Evolutionary conservation across 2,329 filamentous ascomycete genomes (phyloP).

Genomic region (Cercospora zeae-maydis): DNA sequence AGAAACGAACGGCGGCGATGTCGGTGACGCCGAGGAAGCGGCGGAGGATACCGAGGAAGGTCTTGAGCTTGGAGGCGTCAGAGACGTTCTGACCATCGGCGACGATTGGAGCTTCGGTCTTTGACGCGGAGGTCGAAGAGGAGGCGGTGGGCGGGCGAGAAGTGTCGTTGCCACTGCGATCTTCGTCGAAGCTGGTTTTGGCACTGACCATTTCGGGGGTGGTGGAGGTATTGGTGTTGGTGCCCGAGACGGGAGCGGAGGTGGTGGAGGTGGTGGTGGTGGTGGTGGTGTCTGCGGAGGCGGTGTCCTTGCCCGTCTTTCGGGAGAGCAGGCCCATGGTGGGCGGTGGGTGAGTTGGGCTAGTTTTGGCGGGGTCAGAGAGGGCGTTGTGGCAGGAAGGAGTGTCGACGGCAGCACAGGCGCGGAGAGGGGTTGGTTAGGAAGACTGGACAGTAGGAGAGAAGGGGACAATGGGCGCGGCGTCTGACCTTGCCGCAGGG

Average conservation of each 20-base stretch:
- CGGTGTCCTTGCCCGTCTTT: conserved; percentile 8
- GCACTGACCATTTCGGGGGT: conserved; percentile 11
- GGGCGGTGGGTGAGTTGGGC: neutral
- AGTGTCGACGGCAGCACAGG: neutral
- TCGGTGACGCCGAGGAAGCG: conserved; percentile 96
- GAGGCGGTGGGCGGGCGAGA: neutral
- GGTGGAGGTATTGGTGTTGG: conserved; percentile 7
- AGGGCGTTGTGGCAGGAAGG: neutral
- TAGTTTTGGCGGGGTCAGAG: neutral
- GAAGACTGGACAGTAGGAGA: neutral
- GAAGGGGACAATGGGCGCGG: neutral
- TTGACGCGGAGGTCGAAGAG: neutral
- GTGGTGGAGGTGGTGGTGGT: neutral
- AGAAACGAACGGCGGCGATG: conserved; percentile 93
- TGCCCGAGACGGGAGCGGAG: neutral
- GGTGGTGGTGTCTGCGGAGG: neutral
- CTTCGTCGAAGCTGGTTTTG: conserved; percentile 11
- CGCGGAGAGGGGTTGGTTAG: neutral
- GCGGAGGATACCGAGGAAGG: conserved; percentile 80
- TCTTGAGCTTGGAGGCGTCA: conserved; percentile 84
- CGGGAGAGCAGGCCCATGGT: conserved; percentile 9
- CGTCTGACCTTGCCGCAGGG: neutral
- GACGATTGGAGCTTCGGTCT: conserved; percentile 7
- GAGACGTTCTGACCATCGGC: conserved; percentile 53
- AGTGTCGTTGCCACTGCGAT: neutral